A percentile compares a stretch with the other conserved stretches of the same genome.
These are phyloP conservation scores for Fraxinus sp. DNA, from an alignment of 305 asterid species.

Conservation along the genomic window DNA sequence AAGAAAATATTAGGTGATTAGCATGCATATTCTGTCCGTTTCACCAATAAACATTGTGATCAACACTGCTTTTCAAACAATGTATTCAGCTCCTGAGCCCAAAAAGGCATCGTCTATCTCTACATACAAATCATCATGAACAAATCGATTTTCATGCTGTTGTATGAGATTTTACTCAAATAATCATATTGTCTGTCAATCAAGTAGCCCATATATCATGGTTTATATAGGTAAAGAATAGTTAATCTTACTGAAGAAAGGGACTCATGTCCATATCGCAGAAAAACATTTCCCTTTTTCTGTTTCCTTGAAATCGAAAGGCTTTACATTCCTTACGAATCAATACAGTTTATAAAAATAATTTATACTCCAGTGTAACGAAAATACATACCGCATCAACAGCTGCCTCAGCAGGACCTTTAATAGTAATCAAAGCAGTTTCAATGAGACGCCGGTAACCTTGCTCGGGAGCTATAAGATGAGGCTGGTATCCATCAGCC, in stretches of 20 bases:
- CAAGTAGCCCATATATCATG: not conserved
- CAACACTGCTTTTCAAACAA: no score
- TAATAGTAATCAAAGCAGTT: slow-evolving; percentile 57
- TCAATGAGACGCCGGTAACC: slow-evolving; percentile 81
- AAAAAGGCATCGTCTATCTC: no score
- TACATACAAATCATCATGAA: not conserved
- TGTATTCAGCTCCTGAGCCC: no score
- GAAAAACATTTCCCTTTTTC: not conserved
- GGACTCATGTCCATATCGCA: not conserved
- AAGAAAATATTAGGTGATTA: not conserved
- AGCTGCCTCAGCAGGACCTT: slow-evolving; percentile 81
- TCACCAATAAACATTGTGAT: no score
- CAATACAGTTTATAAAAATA: not conserved
- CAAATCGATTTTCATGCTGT: not conserved
- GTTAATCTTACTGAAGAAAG: not conserved
- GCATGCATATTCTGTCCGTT: slow-evolving; percentile 5
- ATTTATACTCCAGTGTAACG: slow-evolving; percentile 8
- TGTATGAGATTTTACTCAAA: not conserved
- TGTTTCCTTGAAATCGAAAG: not conserved
- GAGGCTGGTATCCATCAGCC: slow-evolving; percentile 87
- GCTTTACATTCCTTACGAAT: not conserved
- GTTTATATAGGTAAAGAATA: not conserved
- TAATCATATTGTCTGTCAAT: not conserved
- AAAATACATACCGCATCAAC: slow-evolving; percentile 55
- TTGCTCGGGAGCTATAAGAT: slow-evolving; percentile 82